Evolutionary conservation across 2,329 filamentous ascomycete species (phyloP).

Genomic region (Fusarium nelsonii): DNA sequence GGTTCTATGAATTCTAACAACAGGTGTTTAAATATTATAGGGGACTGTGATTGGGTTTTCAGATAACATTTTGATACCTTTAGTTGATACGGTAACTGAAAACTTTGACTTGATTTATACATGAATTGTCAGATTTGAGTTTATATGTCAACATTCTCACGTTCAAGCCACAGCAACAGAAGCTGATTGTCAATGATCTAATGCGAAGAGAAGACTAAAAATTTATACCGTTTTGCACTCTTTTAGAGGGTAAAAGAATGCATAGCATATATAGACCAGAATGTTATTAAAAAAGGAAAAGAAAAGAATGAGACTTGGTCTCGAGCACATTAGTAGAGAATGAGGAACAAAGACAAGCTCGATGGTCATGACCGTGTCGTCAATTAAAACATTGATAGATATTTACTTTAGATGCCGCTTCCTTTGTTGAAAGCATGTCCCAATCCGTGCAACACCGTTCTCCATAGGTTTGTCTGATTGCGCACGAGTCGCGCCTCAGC

Average conservation of each 20-base stretch:
- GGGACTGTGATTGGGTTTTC: too few relatives aligned
- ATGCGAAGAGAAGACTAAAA: too few relatives aligned
- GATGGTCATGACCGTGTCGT: constrained; percentile 37
- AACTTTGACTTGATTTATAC: too few relatives aligned
- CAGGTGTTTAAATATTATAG: not conserved
- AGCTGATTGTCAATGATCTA: not conserved
- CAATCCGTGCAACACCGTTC: constrained; percentile 42
- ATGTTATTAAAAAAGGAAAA: not conserved
- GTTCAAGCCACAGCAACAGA: not conserved
- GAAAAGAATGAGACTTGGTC: not conserved
- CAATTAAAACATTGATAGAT: constrained; percentile 45
- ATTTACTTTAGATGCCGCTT: constrained; percentile 41
- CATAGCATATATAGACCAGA: too few relatives aligned
- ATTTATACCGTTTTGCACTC: too few relatives aligned
- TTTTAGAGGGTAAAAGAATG: too few relatives aligned
- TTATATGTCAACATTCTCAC: too few relatives aligned
- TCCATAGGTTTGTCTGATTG: constrained; percentile 29
- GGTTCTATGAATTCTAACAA: not conserved
- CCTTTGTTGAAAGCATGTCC: constrained; percentile 32
- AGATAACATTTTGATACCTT: too few relatives aligned
- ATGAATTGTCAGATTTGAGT: too few relatives aligned
- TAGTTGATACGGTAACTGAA: too few relatives aligned
- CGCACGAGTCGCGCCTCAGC: constrained; percentile 37
- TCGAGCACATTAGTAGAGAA: not conserved
- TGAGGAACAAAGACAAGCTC: not conserved